Percentiles rank a stretch among this genome's conserved stretches.
phyloP scores from a whole-genome alignment of 345 rosid genomes.

The Citropsis articulata region DNA sequence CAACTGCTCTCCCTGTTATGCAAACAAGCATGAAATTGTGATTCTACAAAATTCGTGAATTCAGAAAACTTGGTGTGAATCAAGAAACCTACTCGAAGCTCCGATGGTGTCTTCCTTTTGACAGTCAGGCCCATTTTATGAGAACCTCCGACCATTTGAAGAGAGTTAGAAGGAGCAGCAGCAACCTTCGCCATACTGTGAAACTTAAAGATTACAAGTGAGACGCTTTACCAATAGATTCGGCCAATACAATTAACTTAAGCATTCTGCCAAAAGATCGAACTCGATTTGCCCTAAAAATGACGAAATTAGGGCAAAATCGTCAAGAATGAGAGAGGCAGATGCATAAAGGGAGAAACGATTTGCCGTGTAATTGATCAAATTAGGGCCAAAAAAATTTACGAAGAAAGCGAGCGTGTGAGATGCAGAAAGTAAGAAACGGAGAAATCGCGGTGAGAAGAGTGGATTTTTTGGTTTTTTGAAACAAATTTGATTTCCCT shows the following conservation, averaged over 20 bases:
- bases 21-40: neutral
- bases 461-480: slow-evolving; percentile 13
- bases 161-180: slow-evolving; percentile 43
- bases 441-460: slow-evolving; percentile 21
- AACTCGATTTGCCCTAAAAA: slow-evolving; percentile 20
- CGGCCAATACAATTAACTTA: slow-evolving; percentile 5
- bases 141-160: slow-evolving; percentile 45
- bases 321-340: neutral
- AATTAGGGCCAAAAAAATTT: too few species aligned
- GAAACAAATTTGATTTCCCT: slow-evolving; percentile 48
- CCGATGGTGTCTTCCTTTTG: slow-evolving; percentile 83
- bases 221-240: slow-evolving; percentile 19
- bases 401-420: too few species aligned
- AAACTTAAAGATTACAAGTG: neutral
- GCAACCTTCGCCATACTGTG: slow-evolving; percentile 64
- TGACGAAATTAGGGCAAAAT: slow-evolving; percentile 8
- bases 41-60: neutral
- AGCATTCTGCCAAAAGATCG: neutral
- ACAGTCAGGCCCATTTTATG: slow-evolving; percentile 35
- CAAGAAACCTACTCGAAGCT: slow-evolving; percentile 58
- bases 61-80: too few species aligned
- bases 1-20: slow-evolving; percentile 78
- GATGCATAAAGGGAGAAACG: neutral
- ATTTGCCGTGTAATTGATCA: too few species aligned
- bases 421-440: too few species aligned